Evolutionary conservation across 1,139 yeast species (phyloP), one percentile per base, ranked within the genome.

Genomic region (Wickerhamomyces sp.): DNA sequence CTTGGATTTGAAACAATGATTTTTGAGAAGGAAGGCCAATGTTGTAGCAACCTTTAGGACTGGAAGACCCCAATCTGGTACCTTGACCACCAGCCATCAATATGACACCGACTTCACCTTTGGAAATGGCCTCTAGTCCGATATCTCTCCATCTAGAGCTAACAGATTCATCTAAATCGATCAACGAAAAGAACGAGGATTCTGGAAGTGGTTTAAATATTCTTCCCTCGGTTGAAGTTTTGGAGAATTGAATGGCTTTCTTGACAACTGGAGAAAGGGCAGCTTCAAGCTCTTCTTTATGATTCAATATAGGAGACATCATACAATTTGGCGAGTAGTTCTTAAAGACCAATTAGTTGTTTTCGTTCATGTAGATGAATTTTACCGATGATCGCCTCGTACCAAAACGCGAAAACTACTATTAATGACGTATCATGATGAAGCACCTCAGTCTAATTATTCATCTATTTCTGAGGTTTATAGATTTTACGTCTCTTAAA

Each of bases 11-110:
- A 67, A 93, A 94, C 49, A 94, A 71, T 1, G 95, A 79, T 63
- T 87, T 88, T 36, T 75, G 72, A 2, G 96, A 87, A 1, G 97
- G 97, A 43, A 94, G 75, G 0, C 84, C 83, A 49, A 94, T 84
- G 61, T 93, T 79, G 65, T 79, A 93, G 67, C 98, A 91, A 1
- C 99, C 99, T 67, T 93, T 93, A 38, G 99, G 99, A 32, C 71
- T 81, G 14, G 79, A 69, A 2, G 96, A 88, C 1, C 99, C 99
- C 47, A 93, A 73, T 52, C 99, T 76, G 5, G 98, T 85, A 31
- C 99, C 99, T 66, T 93, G 99, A 45, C 99, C 99, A 47, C 99
- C 99, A 10, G 99, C 97, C 85, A 93, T 83, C 47, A 93, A 74
- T 40, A 93, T 74, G 9, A 93, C 93, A 27, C 90, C 99, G 23